Evolutionary conservation across 441 rosid genomes (phyloP).

Genomic region (Theobroma grandiflorum): DNA sequence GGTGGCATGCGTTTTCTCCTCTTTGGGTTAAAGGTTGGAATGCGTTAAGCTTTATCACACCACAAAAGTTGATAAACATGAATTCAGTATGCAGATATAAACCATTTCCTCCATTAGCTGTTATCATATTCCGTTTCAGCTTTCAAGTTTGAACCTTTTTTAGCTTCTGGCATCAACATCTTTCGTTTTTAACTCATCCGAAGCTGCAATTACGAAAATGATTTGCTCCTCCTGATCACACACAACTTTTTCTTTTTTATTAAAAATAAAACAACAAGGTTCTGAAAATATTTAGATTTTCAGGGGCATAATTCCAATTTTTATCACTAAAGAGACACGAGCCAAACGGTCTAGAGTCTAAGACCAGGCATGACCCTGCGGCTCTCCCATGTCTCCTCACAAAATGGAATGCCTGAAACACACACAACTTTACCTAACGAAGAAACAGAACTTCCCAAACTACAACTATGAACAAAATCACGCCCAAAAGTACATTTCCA

Average conservation of each 20-base stretch:
- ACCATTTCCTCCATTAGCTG: neutral
- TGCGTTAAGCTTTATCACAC: too few species aligned
- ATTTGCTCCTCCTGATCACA: neutral
- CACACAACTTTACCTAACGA: neutral
- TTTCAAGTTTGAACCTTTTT: neutral
- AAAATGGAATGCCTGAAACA: neutral
- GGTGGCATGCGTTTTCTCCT: too few species aligned
- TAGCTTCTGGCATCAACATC: neutral
- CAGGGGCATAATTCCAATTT: neutral
- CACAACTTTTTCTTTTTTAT: neutral
- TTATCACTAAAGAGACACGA: neutral
- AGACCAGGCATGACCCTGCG: neutral
- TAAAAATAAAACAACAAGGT: neutral
- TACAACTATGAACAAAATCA: slow-evolving; percentile 23
- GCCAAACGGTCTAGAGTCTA: neutral
- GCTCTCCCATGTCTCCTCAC: neutral
- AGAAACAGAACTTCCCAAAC: slow-evolving; percentile 14
- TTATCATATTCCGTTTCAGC: neutral
- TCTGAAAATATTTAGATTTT: neutral
- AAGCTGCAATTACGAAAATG: neutral
- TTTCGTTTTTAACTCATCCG: neutral
- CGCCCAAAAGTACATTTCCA: slow-evolving; percentile 22
- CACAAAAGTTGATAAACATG: neutral
- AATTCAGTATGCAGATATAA: neutral
- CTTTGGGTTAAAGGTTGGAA: too few species aligned